These are phyloP conservation scores for Colletotrichum sp. DNA, from an alignment of 2,329 filamentous ascomycete species.

Conservation along the genomic window DNA sequence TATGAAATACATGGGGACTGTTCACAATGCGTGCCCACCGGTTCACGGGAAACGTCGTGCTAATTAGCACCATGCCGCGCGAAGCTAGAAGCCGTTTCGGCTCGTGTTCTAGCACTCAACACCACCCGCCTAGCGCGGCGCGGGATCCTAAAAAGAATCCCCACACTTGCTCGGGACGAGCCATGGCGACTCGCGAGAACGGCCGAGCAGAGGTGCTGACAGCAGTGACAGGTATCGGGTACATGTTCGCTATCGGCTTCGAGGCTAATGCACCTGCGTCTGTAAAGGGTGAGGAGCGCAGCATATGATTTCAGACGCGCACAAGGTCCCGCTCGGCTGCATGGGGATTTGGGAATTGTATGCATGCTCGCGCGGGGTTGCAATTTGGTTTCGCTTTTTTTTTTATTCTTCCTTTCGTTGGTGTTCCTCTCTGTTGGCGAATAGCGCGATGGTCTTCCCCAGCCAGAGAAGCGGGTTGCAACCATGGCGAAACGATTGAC, in stretches of 20 bases:
- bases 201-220: not conserved
- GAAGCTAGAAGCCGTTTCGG: not conserved
- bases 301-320: slow-evolving; percentile 8
- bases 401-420: not conserved
- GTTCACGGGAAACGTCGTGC: not conserved
- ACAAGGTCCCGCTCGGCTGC: not conserved
- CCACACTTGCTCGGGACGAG: slow-evolving; percentile 1
- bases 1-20: not conserved
- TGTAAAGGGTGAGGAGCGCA: not conserved
- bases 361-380: not conserved
- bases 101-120: not conserved
- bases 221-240: not conserved
- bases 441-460: not conserved
- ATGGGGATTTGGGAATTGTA: not conserved
- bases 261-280: slow-evolving; percentile 3
- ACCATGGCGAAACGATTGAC: not conserved
- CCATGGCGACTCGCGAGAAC: not conserved
- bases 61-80: not conserved
- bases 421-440: not conserved
- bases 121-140: not conserved
- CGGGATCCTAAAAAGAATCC: not conserved
- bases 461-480: not conserved
- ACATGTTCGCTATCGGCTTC: slow-evolving; percentile 4
- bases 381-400: not conserved
- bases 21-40: not conserved